phyloP scores from a whole-genome alignment of 108 stramenopile genomes.

The Parietichytrium sp. region DNA sequence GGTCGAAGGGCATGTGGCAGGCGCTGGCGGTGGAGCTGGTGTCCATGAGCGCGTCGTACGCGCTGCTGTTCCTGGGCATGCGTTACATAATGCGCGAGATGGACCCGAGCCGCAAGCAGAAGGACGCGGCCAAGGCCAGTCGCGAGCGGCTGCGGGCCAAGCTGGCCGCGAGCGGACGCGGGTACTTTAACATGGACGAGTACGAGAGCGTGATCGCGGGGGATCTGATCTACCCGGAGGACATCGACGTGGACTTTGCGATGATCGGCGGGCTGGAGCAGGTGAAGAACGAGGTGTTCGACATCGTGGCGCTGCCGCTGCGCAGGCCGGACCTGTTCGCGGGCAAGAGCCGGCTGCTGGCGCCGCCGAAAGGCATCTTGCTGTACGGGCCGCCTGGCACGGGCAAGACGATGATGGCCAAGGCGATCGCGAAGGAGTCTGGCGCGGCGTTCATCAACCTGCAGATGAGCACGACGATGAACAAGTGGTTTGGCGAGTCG shows the following conservation, averaged over 20 bases:
- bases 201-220: not conserved
- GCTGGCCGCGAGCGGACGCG: not conserved
- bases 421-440: constrained; percentile 92
- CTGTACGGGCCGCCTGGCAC: constrained; percentile 80
- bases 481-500: constrained; percentile 95
- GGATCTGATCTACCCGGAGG: constrained; percentile 26
- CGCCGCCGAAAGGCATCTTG: constrained; percentile 83
- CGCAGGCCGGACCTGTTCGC: constrained; percentile 77
- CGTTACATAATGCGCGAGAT: constrained; percentile 39
- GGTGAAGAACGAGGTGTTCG: constrained; percentile 71
- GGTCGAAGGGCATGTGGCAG: too few species aligned
- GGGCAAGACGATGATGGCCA: constrained; percentile 95
- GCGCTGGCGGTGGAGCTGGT: constrained; percentile 23
- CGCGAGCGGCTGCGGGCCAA: not conserved
- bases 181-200: not conserved
- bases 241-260: constrained; percentile 39
- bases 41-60: not conserved
- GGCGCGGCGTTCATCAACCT: constrained; percentile 90
- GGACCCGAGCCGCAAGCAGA: constrained; percentile 10
- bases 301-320: constrained; percentile 85
- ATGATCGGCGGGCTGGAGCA: constrained; percentile 40
- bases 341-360: constrained; percentile 60
- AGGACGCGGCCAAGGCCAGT: not conserved
- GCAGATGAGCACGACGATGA: constrained; percentile 79
- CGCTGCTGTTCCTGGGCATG: not conserved